Conservation (phyloP, 2,329 filamentous ascomycete species). For the Diaporthe destruens region DNA sequence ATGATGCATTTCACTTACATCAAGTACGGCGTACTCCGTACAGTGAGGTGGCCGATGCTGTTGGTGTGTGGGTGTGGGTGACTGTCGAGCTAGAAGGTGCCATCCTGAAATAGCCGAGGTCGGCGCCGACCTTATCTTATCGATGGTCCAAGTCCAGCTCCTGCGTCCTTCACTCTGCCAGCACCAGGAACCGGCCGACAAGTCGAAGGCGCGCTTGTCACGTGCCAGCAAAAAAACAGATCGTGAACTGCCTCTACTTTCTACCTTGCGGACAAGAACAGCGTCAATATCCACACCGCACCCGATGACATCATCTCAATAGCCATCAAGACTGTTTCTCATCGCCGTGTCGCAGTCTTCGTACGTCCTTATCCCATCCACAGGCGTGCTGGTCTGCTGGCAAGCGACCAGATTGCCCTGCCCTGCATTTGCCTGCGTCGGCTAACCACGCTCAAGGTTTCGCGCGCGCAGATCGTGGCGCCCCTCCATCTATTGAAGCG, state of each 20-base stretch:
- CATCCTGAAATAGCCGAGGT: neutral
- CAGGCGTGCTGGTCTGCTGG: conserved; percentile 17
- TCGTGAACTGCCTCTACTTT: conserved; percentile 36
- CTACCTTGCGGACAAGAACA: conserved; percentile 33
- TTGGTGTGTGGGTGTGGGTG: too few species aligned
- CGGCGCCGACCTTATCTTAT: conserved; percentile 25
- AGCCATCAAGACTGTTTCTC: conserved; percentile 37
- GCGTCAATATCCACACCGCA: conserved; percentile 40
- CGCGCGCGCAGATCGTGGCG: conserved; percentile 49
- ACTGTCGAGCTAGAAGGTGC: too few species aligned
- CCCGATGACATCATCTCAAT: conserved; percentile 40
- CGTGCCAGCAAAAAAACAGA: conserved; percentile 41
- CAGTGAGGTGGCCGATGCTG: too few species aligned
- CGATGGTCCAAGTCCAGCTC: neutral
- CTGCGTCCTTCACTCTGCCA: conserved; percentile 10
- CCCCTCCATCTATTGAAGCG: conserved; percentile 51
- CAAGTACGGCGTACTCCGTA: neutral
- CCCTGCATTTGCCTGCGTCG: neutral
- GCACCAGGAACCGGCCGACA: neutral
- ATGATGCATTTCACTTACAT: too few species aligned
- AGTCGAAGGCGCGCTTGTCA: conserved; percentile 29
- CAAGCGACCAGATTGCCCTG: conserved; percentile 11
- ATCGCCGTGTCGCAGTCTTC: conserved; percentile 15
- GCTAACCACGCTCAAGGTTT: conserved; percentile 33
- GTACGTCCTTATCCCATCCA: conserved; percentile 36